phyloP scores from a whole-genome alignment of 2,329 filamentous ascomycete genomes.

The Botrytis medusae region DNA sequence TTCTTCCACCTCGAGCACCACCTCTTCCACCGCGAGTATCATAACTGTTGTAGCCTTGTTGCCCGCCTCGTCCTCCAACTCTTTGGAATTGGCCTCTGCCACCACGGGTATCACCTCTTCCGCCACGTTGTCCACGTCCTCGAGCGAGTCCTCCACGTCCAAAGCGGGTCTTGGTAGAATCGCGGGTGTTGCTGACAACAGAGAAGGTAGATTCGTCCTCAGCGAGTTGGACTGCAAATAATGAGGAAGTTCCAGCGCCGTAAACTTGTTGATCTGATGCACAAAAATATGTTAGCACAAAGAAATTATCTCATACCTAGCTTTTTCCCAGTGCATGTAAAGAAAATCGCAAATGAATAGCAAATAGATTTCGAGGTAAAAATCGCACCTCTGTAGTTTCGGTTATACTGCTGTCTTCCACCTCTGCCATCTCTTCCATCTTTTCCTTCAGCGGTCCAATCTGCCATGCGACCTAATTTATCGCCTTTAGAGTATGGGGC shows the following conservation, averaged over 20 bases:
- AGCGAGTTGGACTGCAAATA: slow-evolving; percentile 86
- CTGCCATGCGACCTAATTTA: slow-evolving; percentile 98
- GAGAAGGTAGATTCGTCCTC: slow-evolving; percentile 98
- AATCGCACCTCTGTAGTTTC: slow-evolving; percentile 81
- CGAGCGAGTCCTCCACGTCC: slow-evolving; percentile 89
- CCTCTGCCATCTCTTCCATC: slow-evolving; percentile 70
- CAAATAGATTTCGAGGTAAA: slow-evolving; percentile 25
- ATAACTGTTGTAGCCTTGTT: slow-evolving; percentile 65
- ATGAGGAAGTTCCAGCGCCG: slow-evolving; percentile 79
- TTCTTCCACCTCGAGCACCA: slow-evolving; percentile 72
- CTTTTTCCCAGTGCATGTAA: slow-evolving; percentile 19
- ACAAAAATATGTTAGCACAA: slow-evolving; percentile 23
- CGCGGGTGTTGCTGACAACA: slow-evolving; percentile 91
- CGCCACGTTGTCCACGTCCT: slow-evolving; percentile 69
- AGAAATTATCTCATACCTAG: slow-evolving; percentile 7
- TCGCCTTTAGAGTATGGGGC: slow-evolving; percentile 98
- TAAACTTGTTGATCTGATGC: slow-evolving; percentile 91
- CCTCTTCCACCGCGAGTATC: slow-evolving; percentile 68
- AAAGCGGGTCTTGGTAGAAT: slow-evolving; percentile 82
- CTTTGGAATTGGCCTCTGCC: slow-evolving; percentile 66
- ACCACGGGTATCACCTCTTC: slow-evolving; percentile 67
- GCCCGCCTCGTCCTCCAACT: slow-evolving; percentile 67
- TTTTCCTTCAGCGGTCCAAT: slow-evolving; percentile 94
- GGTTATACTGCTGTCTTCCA: slow-evolving; percentile 84
- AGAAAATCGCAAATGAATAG: slow-evolving; percentile 24